A percentile compares a stretch with the other conserved stretches of the same genome.
These are phyloP conservation scores for Salisapilia sapeloensis DNA, from an alignment of 352 stramenopile genomes.

Conservation along the genomic window DNA sequence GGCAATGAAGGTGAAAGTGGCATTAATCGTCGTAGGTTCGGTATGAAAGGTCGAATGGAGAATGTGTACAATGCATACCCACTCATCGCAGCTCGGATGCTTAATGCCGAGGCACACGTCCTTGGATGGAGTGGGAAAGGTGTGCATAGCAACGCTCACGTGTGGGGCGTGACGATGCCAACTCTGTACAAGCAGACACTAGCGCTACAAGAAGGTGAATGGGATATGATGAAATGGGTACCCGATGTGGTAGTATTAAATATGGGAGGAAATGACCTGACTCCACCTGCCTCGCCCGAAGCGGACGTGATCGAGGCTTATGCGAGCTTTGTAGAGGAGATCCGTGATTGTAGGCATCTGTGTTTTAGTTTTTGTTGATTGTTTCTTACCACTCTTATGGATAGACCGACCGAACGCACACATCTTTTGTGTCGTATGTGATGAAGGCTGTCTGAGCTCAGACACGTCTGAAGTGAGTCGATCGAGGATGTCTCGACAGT, in stretches of 20 bases:
- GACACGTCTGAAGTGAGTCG: slow-evolving; percentile 59
- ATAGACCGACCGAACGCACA: slow-evolving; percentile 61
- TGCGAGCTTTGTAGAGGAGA: slow-evolving; percentile 49
- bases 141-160: slow-evolving; percentile 68
- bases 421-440: slow-evolving; percentile 78
- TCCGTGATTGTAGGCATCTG: slow-evolving; percentile 40
- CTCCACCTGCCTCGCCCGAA: slow-evolving; percentile 65
- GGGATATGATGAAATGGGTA: slow-evolving; percentile 60
- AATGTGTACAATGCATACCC: slow-evolving; percentile 80
- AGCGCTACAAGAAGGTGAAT: slow-evolving; percentile 43
- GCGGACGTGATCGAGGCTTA: slow-evolving; percentile 72
- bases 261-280: slow-evolving; percentile 69
- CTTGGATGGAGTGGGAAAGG: slow-evolving; percentile 77
- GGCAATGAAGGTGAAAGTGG: slow-evolving; percentile 70
- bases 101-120: slow-evolving; percentile 73
- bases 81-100: slow-evolving; percentile 71
- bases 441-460: slow-evolving; percentile 65
- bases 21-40: slow-evolving; percentile 51
- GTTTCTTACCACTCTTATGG: background rate
- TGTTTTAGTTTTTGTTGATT: background rate
- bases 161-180: slow-evolving; percentile 74
- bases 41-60: slow-evolving; percentile 78
- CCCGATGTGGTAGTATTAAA: slow-evolving; percentile 78
- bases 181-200: slow-evolving; percentile 72
- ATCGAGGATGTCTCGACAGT: slow-evolving; percentile 57